Conservation (phyloP, 495 filamentous ascomycete species). For the Gamarada debralockiae region DNA sequence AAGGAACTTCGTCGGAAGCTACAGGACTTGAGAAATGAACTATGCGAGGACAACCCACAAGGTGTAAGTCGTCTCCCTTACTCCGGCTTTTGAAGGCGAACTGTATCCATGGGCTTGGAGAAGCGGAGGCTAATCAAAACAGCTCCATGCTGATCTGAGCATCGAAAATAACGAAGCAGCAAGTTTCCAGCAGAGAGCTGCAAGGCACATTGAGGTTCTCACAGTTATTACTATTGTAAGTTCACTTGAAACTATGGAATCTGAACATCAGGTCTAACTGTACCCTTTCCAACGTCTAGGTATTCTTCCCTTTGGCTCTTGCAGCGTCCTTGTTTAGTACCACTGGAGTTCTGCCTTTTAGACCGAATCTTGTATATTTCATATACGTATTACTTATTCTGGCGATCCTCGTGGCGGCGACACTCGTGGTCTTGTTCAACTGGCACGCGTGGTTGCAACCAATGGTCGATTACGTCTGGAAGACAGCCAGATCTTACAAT, state of each 20-base stretch:
- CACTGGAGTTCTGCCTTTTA: background rate
- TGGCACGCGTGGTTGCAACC: background rate
- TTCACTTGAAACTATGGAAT: background rate
- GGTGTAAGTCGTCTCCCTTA: background rate
- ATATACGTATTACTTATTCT: background rate
- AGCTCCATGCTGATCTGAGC: background rate
- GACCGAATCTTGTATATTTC: background rate
- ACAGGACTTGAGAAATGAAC: background rate
- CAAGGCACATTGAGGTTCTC: conserved; percentile 3
- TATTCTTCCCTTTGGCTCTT: background rate
- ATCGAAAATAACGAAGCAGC: conserved; percentile 1
- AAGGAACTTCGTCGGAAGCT: background rate
- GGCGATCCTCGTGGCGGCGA: background rate
- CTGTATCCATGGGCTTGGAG: too few species aligned
- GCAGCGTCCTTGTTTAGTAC: background rate
- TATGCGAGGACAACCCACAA: conserved; percentile 3
- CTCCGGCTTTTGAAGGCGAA: background rate
- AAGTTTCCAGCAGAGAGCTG: conserved; percentile 1
- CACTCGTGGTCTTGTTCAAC: background rate
- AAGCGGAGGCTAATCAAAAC: background rate
- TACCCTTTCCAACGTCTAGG: background rate
- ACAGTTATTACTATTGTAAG: conserved; percentile 7
- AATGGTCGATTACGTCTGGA: too few species aligned
- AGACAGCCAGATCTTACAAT: background rate
- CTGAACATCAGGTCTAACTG: background rate